phyloP scores from a whole-genome alignment of 139 green algal species.

The Chlorella ohadii region DNA sequence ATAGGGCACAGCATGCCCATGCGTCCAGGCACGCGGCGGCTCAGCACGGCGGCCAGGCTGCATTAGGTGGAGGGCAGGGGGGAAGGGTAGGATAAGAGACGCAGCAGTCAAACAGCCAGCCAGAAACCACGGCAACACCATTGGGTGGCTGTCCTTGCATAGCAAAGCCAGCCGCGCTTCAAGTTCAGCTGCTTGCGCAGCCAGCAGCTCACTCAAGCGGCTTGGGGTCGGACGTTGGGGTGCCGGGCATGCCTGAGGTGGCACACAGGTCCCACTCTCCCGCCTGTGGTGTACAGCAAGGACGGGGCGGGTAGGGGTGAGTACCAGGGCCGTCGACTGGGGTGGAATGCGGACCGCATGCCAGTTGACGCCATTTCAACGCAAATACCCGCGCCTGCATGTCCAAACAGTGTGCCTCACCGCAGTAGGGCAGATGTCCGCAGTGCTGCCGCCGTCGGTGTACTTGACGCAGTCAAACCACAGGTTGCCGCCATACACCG shows the following conservation, averaged over 20 bases:
- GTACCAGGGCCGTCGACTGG: no score
- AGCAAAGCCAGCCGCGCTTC: no score
- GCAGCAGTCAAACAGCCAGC: no score
- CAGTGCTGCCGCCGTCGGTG: neutral
- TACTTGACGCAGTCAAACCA: constrained; percentile 13
- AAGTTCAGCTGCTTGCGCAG: no score
- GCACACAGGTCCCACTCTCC: neutral
- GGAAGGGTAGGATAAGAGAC: neutral
- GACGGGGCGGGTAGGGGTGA: no score
- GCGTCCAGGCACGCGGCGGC: neutral
- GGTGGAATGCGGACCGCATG: no score
- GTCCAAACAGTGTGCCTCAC: neutral
- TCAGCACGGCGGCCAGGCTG: neutral
- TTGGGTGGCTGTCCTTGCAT: no score
- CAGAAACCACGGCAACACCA: no score
- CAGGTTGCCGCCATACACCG: constrained; percentile 20
- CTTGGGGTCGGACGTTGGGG: neutral
- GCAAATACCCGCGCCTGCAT: no score
- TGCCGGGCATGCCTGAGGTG: neutral
- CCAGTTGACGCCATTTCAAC: no score
- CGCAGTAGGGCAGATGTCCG: constrained; percentile 20
- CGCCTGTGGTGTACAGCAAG: no score
- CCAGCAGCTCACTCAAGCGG: neutral
- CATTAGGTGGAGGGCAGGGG: neutral
- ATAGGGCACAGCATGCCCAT: constrained; percentile 13